Conservation (phyloP, 2,329 filamentous ascomycete genomes). For the Apiospora rasikravindrae region DNA sequence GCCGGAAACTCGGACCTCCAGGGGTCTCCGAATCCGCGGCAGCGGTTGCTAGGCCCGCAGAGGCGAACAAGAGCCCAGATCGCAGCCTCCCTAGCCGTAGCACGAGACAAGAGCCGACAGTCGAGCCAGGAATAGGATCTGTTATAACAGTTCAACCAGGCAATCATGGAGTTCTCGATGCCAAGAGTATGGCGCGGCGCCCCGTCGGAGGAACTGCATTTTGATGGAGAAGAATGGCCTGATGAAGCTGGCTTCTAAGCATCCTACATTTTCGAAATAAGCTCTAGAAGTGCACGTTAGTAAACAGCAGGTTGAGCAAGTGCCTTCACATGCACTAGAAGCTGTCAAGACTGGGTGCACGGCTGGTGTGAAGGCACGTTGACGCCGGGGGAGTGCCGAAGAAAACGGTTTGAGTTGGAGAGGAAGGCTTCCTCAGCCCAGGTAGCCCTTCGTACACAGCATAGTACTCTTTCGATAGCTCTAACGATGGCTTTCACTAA, state of each 20-base stretch:
- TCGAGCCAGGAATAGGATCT: not conserved
- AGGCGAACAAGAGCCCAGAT: conserved; percentile 6
- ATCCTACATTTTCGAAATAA: not conserved
- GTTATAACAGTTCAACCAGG: not conserved
- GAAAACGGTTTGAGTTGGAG: not conserved
- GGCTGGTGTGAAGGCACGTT: not conserved
- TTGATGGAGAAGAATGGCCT: not conserved
- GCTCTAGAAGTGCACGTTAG: not conserved
- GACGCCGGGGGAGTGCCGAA: not conserved
- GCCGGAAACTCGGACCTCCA: not conserved
- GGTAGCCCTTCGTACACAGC: not conserved
- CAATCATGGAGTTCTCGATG: not conserved
- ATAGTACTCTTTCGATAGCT: not conserved
- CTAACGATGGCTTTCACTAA: conserved; percentile 1
- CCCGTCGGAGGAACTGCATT: not conserved
- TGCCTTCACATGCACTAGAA: not conserved
- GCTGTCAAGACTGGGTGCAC: not conserved
- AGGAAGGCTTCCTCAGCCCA: not conserved
- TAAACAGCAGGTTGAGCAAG: not conserved
- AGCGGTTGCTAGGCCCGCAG: not conserved
- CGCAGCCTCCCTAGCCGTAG: not conserved
- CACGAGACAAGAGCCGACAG: not conserved
- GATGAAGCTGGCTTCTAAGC: not conserved
- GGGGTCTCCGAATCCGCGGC: not conserved
- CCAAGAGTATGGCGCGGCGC: conserved; percentile 8